Base-by-base conservation (phyloP, 441 rosid species). In the Populus hybrid region DNA sequence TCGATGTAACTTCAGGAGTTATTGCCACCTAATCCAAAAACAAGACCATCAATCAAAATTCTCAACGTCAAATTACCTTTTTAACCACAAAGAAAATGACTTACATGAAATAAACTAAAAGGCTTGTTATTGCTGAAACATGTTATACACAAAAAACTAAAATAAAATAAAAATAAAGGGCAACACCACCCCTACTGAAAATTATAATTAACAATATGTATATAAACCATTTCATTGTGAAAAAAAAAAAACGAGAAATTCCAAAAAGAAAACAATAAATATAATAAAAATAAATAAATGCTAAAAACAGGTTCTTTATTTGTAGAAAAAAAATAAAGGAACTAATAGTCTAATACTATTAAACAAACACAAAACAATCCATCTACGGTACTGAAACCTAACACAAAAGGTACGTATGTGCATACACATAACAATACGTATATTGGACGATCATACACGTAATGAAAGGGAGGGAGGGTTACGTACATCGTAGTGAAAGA, bases 401-500 rank as follows among this genome's bases (percentile, higher is more conserved):
- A 50, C 57, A 50, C 20, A 50, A 50, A 50, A 50, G 57, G 57
- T 16, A 50, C 20, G 57, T 50, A 50, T 50, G 57, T 16, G 1
- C 18, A 50, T 5, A 1, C 20, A 50, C 20, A 38, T 2, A 38
- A 38, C 46, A 50, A 50, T 50, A 50, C 20, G 57, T 50, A 50
- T 50, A 50, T 14, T 50, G 18, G 6, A 50, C 57, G 20, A 14
- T 5, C 7, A 50, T 50, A 3, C 5, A 50, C 57, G 57, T 50
- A 50, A 50, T 50, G 57, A 50, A 50, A 46, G 57, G 57, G 20
- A 46, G 57, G 57, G 57, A 50, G 57, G 7, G 57, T 5, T 30
- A n/a, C 18, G 80, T 79, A 95, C 99, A 68, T 91, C 95, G 26
- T 95, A 95, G 6, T 93, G 98, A 59, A 75, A 81, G 1, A 89